Evolutionary conservation across 2,329 filamentous ascomycete species (phyloP).

Genomic region (Botrytis sinoallii): DNA sequence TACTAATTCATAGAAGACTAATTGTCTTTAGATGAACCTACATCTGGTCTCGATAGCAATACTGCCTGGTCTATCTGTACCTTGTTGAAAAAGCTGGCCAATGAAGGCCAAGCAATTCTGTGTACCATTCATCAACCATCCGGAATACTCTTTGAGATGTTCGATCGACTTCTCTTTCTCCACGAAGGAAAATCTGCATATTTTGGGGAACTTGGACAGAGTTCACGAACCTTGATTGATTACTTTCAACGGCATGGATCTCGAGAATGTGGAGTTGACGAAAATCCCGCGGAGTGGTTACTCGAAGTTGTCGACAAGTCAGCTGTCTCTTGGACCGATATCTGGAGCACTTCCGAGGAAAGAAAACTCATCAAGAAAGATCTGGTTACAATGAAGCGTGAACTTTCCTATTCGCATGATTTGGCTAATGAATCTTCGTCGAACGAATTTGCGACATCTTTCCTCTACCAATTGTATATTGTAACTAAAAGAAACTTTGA

Average conservation of each 20-base stretch:
- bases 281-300: conserved; percentile 77
- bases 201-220: conserved; percentile 65
- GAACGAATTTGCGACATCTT: conserved; percentile 59
- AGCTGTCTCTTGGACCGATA: conserved; percentile 47
- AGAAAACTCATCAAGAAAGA: conserved; percentile 42
- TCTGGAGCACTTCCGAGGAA: conserved; percentile 62
- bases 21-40: conserved; percentile 69
- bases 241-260: conserved; percentile 75
- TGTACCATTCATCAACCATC: conserved; percentile 95
- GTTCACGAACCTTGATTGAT: conserved; percentile 33
- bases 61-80: conserved; percentile 87
- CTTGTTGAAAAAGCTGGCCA: conserved; percentile 80
- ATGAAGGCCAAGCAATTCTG: conserved; percentile 82
- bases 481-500: conserved; percentile 57
- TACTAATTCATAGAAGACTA: not conserved
- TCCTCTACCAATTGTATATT: conserved; percentile 50
- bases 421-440: not conserved
- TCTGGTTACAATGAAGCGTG: not conserved
- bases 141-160: conserved; percentile 86
- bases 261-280: conserved; percentile 57
- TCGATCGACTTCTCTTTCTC: conserved; percentile 74
- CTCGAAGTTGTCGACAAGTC: conserved; percentile 44
- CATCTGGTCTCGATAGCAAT: conserved; percentile 86
- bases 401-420: conserved; percentile 23
- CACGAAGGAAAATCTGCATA: conserved; percentile 74